Conservation (phyloP, 164 flowering plant species). For the Kalanchoe fedtschenkoi region DNA sequence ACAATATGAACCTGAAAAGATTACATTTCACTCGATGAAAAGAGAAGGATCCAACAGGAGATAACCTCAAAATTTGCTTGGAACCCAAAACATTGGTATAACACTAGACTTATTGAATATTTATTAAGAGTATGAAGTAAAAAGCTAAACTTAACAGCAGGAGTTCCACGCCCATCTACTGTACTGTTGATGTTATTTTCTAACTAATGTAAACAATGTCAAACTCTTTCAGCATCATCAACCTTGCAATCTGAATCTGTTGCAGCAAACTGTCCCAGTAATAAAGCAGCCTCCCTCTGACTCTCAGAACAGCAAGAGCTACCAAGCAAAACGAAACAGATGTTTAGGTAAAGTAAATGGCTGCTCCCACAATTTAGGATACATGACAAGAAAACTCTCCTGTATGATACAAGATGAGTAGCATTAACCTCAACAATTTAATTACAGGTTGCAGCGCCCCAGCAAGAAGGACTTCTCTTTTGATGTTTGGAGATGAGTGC, state of each 20-base stretch:
- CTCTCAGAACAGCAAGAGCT: constrained; percentile 91
- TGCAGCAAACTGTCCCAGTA: constrained; percentile 95
- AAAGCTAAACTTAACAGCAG: no score
- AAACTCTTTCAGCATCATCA: neutral
- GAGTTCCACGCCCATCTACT: no score
- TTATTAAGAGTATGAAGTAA: no score
- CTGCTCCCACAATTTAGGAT: neutral
- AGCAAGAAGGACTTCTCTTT: constrained; percentile 89
- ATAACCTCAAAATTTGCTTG: neutral
- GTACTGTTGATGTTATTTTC: no score
- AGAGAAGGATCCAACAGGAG: neutral
- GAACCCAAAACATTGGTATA: neutral
- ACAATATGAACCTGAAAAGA: constrained; percentile 83
- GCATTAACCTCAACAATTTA: constrained; percentile 65
- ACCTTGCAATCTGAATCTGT: constrained; percentile 97
- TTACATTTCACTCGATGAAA: constrained; percentile 3
- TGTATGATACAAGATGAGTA: neutral
- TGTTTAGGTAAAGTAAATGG: constrained; percentile 1
- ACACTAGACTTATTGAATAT: no score
- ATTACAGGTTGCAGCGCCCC: constrained; percentile 98
- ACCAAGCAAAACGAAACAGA: constrained; percentile 15
- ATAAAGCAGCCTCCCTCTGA: constrained; percentile 85
- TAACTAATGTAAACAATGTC: no score
- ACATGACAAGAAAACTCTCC: neutral
- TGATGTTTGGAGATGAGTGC: constrained; percentile 90